Evolutionary conservation across 768 basidiomycete genomes (phyloP), one percentile per base, ranked within the genome.

Genomic region (Plicaturopsis crispa): DNA sequence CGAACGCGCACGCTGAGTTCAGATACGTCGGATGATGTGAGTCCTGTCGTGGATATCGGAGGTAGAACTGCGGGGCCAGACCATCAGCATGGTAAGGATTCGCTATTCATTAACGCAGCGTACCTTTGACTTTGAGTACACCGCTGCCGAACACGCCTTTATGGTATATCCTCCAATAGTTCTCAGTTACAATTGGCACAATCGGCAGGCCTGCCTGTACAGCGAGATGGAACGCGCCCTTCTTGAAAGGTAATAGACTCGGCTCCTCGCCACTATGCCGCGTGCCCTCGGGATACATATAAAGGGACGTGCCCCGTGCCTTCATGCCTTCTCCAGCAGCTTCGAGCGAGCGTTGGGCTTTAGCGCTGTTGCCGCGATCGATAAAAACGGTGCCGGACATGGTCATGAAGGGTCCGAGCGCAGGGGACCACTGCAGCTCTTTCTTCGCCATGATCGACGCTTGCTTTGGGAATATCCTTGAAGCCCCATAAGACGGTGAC

Each of bases 251-350:
- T 4, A 86, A 69, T 55, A 99, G 62, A 22, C 75, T 71, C 6
- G 84, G 73, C 22, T 69, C 61, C 44, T 80, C 67, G 16, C 72
- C 70, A 41, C 73, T 73, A 31, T 88, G 78, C 24, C 94, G 78
- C 8, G 96, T 99, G 21, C 96, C 96, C 64, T 98, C 96, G 1
- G 94, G 90, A 63, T 90, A 98, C 61, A 99, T 80, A 85, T 89
- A 94, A 33, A 98, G 62, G 12, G 89, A 90, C 13, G 84, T 70
- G 44, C 75, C 62, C 24, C 65, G 59, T 22, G 57, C 49, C 63
- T 84, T 86, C 80, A 98, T 88, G 30, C 72, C 67, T 48, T 84
- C 71, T 1, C 82, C 88, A 0, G 90, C 94, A 12, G 73, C 73
- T 36, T 71, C 71, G 38, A 99, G 67, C 8, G 88, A 88, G 36